phyloP scores from a whole-genome alignment of 2,329 filamentous ascomycete species.

The Huntiella savannae region DNA sequence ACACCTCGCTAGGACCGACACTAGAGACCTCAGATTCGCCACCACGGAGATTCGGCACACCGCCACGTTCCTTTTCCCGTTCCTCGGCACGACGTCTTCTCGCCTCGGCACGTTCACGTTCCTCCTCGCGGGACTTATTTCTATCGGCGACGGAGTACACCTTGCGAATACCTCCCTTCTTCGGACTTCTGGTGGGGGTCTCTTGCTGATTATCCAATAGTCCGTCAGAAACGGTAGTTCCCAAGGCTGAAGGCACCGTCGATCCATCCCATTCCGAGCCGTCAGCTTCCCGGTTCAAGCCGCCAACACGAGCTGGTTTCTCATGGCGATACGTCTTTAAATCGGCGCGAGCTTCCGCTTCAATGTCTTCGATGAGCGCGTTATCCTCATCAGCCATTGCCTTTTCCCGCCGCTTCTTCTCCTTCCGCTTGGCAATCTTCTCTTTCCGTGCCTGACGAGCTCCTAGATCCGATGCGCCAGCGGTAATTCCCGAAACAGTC shows the following conservation, averaged over 20 bases:
- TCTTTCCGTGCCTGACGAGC: slow-evolving; percentile 38
- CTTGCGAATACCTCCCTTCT: slow-evolving; percentile 37
- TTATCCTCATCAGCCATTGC: slow-evolving; percentile 36
- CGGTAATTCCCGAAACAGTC: slow-evolving; percentile 24
- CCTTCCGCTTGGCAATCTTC: slow-evolving; percentile 29
- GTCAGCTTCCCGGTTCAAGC: slow-evolving; percentile 67
- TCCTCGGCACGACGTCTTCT: slow-evolving; percentile 34
- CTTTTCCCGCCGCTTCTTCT: slow-evolving; percentile 20
- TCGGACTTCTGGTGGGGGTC: slow-evolving; percentile 35
- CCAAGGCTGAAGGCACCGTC: slow-evolving; percentile 29
- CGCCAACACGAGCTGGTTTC: slow-evolving; percentile 69
- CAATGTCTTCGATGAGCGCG: slow-evolving; percentile 37
- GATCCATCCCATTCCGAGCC: slow-evolving; percentile 62
- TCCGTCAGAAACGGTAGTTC: slow-evolving; percentile 39
- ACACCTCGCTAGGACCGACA: slow-evolving; percentile 2
- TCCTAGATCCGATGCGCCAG: slow-evolving; percentile 34
- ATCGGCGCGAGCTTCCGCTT: slow-evolving; percentile 44
- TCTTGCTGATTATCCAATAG: slow-evolving; percentile 38
- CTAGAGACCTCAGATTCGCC: slow-evolving; percentile 7
- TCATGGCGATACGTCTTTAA: slow-evolving; percentile 74
- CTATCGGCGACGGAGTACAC: slow-evolving; percentile 42
- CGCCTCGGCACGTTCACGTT: slow-evolving; percentile 37
- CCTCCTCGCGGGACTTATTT: slow-evolving; percentile 30
- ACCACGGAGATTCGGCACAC: slow-evolving; percentile 6
- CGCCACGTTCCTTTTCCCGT: slow-evolving; percentile 15